A percentile compares a stretch with the other conserved stretches of the same genome.
These are phyloP conservation scores for Umbelopsis ramanniana DNA, from an alignment of 192 early-diverging fungal species.

Conservation along the genomic window DNA sequence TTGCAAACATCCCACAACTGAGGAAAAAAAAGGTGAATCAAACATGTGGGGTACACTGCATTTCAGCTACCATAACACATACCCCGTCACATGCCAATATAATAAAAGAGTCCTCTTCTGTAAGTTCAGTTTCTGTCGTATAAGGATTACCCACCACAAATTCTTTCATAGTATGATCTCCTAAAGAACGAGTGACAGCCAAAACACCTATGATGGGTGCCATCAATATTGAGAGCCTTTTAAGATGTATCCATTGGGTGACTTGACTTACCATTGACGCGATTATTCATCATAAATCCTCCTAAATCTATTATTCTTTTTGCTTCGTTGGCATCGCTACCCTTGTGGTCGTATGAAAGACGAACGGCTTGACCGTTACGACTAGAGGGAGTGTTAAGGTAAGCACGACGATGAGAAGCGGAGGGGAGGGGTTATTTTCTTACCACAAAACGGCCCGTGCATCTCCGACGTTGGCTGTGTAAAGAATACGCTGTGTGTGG, in stretches of 20 bases:
- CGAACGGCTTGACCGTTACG: constrained; percentile 82
- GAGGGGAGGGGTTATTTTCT: background rate
- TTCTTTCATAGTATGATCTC: constrained; percentile 96
- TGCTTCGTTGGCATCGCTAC: constrained; percentile 87
- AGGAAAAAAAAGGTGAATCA: constrained; percentile 14
- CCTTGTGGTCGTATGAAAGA: constrained; percentile 98
- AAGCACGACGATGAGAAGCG: background rate
- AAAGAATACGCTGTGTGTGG: constrained; percentile 71
- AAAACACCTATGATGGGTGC: constrained; percentile 68
- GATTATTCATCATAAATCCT: constrained; percentile 97
- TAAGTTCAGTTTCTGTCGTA: constrained; percentile 89
- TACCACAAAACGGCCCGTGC: constrained; percentile 91
- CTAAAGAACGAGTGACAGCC: constrained; percentile 94
- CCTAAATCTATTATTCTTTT: constrained; percentile 91
- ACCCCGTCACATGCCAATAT: constrained; percentile 98
- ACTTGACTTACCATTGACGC: constrained; percentile 82
- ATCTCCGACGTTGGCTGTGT: constrained; percentile 97
- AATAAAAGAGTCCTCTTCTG: constrained; percentile 74
- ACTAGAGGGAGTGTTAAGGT: constrained; percentile 37
- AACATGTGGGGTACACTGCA: background rate
- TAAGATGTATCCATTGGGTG: background rate
- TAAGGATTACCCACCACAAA: constrained; percentile 95
- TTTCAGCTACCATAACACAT: constrained; percentile 27
- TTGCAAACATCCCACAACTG: constrained; percentile 98
- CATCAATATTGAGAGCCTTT: background rate